Evolutionary conservation across 306 rosid genomes (phyloP), one percentile per base, ranked within the genome.

Genomic region (Rosa lucieae): DNA sequence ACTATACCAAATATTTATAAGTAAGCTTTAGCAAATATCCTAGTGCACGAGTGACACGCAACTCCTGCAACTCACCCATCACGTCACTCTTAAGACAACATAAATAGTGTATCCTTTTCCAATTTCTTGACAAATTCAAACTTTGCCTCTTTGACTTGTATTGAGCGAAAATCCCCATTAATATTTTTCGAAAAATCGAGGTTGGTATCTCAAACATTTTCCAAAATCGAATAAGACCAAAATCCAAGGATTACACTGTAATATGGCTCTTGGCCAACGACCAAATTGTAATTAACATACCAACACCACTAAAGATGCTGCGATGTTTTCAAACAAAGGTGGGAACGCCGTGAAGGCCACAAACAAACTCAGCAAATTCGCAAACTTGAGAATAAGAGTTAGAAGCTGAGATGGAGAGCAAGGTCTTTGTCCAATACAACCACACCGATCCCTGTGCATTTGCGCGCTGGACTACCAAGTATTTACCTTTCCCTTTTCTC

Each of bases 401-500:
- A 2, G 0, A 32, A 32, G 37, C 72, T 21, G 85, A 17, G 15
- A 66, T 73, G 53, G 78, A 73, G 59, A 49, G 40, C 65, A 74
- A 83, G 77, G 80, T 12, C n/a, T 78, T 84, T 20, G 81, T 87
- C 21, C 94, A 89, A 70, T 94, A 94, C 82, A 86, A 94, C 72
- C 98, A 90, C 81, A 86, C 90, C 2, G 80, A 86, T 82, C 86
- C 94, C 74, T 91, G 87, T 86, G 80, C 85, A 84, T 76, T 81
- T 71, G 71, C 85, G 0, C 85, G 99, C 70, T 92, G 99, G 98
- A 90, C 76, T 44, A 84, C 98, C 58, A 94, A 92, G 98, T 91
- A 82, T 14, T 69, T 3, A 48, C 48, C 62, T 32, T 21, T 17
- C 18, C 20, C 8, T 29, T 0, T 74, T 3, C 63, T 66, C 18